Evolutionary conservation across 306 rosid genomes (phyloP).

Genomic region (Castanea sativa): DNA sequence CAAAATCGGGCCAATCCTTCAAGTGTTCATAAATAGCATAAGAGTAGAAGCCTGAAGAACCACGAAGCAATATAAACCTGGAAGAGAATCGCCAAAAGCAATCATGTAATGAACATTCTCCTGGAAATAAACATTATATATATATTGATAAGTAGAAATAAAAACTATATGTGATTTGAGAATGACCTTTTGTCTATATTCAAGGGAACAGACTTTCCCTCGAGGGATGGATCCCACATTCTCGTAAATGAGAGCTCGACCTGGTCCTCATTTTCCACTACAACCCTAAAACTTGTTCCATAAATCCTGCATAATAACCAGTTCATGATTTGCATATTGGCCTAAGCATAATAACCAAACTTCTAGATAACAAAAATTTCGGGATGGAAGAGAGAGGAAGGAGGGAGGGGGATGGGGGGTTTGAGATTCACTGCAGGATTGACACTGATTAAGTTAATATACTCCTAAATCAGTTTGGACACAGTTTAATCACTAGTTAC

Average conservation of each 20-base stretch:
- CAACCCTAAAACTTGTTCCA: slow-evolving; percentile 68
- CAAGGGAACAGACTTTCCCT: slow-evolving; percentile 79
- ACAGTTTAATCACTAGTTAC: not conserved
- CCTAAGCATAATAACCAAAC: no score
- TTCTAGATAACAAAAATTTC: no score
- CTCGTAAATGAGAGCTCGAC: slow-evolving; percentile 81
- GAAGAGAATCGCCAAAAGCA: slow-evolving; percentile 20
- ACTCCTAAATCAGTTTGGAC: not conserved
- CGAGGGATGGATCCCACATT: slow-evolving; percentile 87
- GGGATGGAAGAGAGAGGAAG: no score
- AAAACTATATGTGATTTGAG: slow-evolving; percentile 14
- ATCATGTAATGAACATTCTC: slow-evolving; percentile 13
- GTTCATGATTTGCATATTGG: not conserved
- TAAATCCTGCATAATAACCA: slow-evolving; percentile 64
- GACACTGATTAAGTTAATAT: no score
- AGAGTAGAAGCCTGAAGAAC: slow-evolving; percentile 90
- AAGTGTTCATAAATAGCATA: slow-evolving; percentile 81
- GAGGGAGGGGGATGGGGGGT: no score
- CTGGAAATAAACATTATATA: slow-evolving; percentile 6
- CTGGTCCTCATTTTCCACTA: slow-evolving; percentile 83
- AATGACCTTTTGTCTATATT: slow-evolving; percentile 91
- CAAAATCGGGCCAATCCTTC: slow-evolving; percentile 80
- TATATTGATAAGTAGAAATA: not conserved
- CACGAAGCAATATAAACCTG: slow-evolving; percentile 80
- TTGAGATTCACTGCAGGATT: no score